These are phyloP conservation scores for Pseudovirgaria hyperparasitica DNA, from an alignment of 2,329 filamentous ascomycete genomes.

Conservation along the genomic window DNA sequence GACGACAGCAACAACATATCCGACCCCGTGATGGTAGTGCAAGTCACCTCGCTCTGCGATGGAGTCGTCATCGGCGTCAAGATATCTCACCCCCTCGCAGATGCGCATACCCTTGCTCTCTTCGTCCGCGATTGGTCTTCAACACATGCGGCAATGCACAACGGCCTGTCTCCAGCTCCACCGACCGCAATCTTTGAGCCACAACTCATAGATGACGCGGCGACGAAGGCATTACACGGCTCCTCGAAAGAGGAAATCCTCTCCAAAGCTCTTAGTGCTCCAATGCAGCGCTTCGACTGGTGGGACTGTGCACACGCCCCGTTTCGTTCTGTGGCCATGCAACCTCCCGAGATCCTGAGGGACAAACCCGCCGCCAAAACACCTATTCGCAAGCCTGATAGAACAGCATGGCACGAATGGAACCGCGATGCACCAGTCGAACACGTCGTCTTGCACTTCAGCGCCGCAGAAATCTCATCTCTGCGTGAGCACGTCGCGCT, in stretches of 20 bases:
- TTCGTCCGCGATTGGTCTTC: constrained; percentile 34
- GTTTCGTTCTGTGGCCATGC: constrained; percentile 10
- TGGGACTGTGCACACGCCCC: constrained; percentile 19
- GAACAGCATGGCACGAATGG: constrained; percentile 34
- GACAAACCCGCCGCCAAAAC: constrained; percentile 20
- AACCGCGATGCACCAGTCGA: constrained; percentile 21
- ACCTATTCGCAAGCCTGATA: no score
- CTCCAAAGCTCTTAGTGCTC: constrained; percentile 26
- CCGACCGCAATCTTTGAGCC: constrained; percentile 29
- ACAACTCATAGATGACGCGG: constrained; percentile 21
- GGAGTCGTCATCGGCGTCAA: constrained; percentile 30
- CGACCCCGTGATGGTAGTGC: constrained; percentile 28
- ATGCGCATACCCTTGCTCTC: constrained; percentile 29
- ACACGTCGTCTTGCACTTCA: constrained; percentile 26
- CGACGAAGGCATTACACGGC: constrained; percentile 9
- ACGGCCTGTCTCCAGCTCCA: constrained; percentile 6
- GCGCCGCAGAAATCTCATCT: constrained; percentile 17
- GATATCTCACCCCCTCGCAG: constrained; percentile 32
- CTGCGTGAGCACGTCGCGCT: constrained; percentile 17
- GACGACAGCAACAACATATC: no score
- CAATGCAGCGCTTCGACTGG: constrained; percentile 37
- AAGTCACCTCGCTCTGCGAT: constrained; percentile 28
- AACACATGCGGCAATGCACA: constrained; percentile 16
- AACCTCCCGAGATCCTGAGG: constrained; percentile 5
- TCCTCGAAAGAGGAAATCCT: no score